These are phyloP conservation scores for Nemania abortiva DNA, from an alignment of 2,329 filamentous ascomycete species.

Conservation along the genomic window DNA sequence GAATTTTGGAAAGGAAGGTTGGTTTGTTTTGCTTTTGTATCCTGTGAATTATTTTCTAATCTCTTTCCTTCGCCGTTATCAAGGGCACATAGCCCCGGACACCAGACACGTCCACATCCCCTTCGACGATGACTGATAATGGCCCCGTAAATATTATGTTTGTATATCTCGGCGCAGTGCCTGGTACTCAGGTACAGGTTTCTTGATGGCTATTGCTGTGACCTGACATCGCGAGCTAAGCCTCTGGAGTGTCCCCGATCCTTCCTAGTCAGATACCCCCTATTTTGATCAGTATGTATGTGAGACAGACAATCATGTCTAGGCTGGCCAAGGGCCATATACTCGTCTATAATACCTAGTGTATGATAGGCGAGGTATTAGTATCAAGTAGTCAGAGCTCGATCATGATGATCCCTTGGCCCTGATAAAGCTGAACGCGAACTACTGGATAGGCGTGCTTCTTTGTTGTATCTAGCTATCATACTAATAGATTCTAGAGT, in stretches of 20 bases:
- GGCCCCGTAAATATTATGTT: background rate
- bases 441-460: too few species aligned
- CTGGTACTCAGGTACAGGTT: background rate
- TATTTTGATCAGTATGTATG: too few species aligned
- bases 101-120: conserved; percentile 1
- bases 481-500: too few species aligned
- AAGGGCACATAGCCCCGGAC: background rate
- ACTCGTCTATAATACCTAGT: too few species aligned
- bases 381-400: too few species aligned
- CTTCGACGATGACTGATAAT: background rate
- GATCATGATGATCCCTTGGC: too few species aligned
- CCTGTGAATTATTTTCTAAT: background rate
- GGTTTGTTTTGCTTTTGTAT: background rate
- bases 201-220: background rate
- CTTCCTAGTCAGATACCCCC: background rate
- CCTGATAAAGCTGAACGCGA: too few species aligned
- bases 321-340: too few species aligned
- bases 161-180: background rate
- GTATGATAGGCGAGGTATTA: too few species aligned
- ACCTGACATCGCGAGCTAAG: background rate
- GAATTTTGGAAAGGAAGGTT: background rate
- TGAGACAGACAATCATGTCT: too few species aligned
- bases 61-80: background rate
- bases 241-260: background rate
- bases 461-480: too few species aligned